Conservation (phyloP, 2,329 filamentous ascomycete genomes). For the Massarina eburnea region DNA sequence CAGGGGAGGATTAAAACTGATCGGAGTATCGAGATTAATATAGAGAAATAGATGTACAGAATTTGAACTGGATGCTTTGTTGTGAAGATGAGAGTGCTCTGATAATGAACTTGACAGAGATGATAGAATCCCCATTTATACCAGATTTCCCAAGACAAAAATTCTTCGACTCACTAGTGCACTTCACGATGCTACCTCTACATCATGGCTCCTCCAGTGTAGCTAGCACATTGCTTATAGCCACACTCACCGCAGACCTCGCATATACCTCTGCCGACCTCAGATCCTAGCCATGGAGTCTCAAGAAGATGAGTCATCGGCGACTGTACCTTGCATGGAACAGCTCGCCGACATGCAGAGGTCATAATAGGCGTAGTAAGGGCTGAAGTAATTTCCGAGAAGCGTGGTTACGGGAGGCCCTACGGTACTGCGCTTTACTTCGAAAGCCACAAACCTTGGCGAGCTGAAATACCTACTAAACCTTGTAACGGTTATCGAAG, state of each 20-base stretch:
- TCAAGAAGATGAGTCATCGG: neutral
- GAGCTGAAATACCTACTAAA: neutral
- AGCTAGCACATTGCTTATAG: neutral
- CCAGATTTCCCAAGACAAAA: neutral
- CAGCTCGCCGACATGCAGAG: neutral
- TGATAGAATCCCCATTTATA: slow-evolving; percentile 1
- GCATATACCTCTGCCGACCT: neutral
- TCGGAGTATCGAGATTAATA: neutral
- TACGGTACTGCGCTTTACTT: neutral
- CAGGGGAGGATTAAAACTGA: neutral
- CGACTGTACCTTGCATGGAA: neutral
- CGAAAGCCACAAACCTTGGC: neutral
- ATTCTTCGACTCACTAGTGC: neutral
- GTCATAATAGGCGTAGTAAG: neutral
- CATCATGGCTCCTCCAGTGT: neutral
- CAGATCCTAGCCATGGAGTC: neutral
- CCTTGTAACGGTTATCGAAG: neutral
- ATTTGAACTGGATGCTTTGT: neutral
- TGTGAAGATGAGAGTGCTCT: too few relatives aligned
- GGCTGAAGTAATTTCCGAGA: neutral
- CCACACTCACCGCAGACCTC: neutral
- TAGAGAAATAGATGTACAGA: neutral
- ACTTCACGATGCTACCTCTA: neutral
- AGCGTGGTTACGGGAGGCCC: neutral
- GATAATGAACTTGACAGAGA: slow-evolving; percentile 1